Percentiles rank a stretch among this genome's conserved stretches.
These are phyloP conservation scores for Penicillium sp. DNA, from an alignment of 2,329 filamentous ascomycete species.

Conservation along the genomic window DNA sequence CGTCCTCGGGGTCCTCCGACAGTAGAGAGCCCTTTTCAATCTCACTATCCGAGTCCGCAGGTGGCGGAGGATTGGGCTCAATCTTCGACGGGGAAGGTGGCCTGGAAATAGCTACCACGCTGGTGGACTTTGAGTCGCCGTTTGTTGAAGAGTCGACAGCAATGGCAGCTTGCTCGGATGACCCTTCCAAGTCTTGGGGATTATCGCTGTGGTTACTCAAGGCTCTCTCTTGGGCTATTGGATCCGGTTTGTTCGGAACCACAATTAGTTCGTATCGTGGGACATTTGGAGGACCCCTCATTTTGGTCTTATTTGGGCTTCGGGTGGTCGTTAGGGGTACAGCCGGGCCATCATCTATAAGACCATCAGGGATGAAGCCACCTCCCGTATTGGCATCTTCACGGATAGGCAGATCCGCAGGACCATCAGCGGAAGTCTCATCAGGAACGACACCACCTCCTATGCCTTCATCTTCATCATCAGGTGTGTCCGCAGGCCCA, in stretches of 20 bases:
- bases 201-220: background rate
- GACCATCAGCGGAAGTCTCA: background rate
- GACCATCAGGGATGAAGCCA: constrained; percentile 25
- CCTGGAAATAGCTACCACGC: constrained; percentile 30
- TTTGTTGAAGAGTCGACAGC: constrained; percentile 30
- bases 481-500: background rate
- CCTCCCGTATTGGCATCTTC: constrained; percentile 19
- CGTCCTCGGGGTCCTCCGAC: constrained; percentile 67
- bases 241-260: constrained; percentile 23
- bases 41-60: constrained; percentile 36
- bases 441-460: constrained; percentile 30
- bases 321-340: background rate
- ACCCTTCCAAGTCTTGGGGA: constrained; percentile 13
- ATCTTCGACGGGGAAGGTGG: constrained; percentile 19
- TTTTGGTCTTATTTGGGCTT: constrained; percentile 1
- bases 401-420: background rate
- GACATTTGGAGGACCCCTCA: constrained; percentile 2
- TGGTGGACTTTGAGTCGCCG: constrained; percentile 28
- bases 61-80: background rate
- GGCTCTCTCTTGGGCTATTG: background rate
- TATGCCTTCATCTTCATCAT: constrained; percentile 4
- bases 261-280: constrained; percentile 38
- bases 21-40: constrained; percentile 57
- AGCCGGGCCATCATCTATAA: background rate
- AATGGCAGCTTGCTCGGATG: constrained; percentile 27